A percentile compares a stretch with the other conserved stretches of the same genome.
phyloP scores from a whole-genome alignment of 768 basidiomycete genomes.

The Mycena haematopus region DNA sequence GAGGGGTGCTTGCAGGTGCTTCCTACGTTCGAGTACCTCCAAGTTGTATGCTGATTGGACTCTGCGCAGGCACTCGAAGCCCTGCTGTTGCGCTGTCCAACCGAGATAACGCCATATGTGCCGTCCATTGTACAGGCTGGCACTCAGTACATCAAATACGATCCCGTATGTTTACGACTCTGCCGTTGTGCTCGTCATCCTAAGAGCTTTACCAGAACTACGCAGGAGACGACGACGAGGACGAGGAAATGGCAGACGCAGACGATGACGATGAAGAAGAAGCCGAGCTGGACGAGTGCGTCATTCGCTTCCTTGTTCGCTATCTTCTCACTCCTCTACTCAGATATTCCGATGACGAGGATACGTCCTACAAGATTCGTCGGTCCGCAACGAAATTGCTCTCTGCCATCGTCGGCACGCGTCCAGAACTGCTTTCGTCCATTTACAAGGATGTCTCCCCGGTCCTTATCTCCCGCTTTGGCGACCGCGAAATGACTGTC shows the following conservation, averaged over 20 bases:
- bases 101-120: constrained; percentile 79
- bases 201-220: constrained; percentile 48
- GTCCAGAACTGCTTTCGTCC: constrained; percentile 81
- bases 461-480: constrained; percentile 87
- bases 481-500: constrained; percentile 95
- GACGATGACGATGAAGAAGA: constrained; percentile 85
- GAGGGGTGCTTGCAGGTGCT: constrained; percentile 80
- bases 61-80: constrained; percentile 79
- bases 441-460: constrained; percentile 89
- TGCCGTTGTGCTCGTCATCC: not conserved
- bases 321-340: constrained; percentile 19
- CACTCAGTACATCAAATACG: constrained; percentile 85
- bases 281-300: constrained; percentile 79
- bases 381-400: constrained; percentile 92
- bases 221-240: constrained; percentile 54
- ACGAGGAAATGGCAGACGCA: constrained; percentile 68
- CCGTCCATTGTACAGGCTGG: constrained; percentile 72
- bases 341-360: constrained; percentile 97
- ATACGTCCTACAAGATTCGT: constrained; percentile 97
- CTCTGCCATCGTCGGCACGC: constrained; percentile 83
- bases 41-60: constrained; percentile 11
- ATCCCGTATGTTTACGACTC: constrained; percentile 68
- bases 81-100: constrained; percentile 81
- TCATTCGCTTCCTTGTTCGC: constrained; percentile 18
- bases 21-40: constrained; percentile 4